These are phyloP conservation scores for Solanum ossicruentum DNA, from an alignment of 257 asterid genomes.

Conservation along the genomic window DNA sequence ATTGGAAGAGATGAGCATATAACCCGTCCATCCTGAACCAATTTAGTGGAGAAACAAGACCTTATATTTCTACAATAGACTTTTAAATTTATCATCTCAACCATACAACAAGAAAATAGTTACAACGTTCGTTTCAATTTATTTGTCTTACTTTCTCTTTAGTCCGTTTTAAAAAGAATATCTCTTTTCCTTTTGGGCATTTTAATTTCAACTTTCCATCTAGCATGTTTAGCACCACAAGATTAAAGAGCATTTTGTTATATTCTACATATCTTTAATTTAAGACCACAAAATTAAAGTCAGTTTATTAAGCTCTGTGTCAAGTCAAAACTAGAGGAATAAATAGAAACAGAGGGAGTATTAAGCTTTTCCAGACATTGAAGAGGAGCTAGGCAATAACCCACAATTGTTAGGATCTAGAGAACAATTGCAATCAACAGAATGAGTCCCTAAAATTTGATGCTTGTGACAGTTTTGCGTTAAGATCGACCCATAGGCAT, in stretches of 20 bases:
- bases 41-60: background rate
- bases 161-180: no score
- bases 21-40: conserved; percentile 50
- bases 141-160: no score
- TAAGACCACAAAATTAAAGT: background rate
- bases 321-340: no score
- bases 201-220: no score
- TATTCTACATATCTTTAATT: no score
- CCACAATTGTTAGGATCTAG: background rate
- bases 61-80: background rate
- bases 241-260: no score
- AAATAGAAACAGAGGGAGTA: no score
- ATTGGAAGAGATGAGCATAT: conserved; percentile 64
- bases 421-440: background rate
- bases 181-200: no score
- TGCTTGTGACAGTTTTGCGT: background rate
- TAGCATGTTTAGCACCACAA: no score
- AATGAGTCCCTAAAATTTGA: background rate
- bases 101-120: background rate
- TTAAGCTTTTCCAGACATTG: background rate
- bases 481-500: background rate
- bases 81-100: background rate
- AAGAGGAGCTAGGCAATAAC: background rate
- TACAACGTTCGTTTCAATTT: background rate
- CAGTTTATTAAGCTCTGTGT: no score